Base-by-base conservation (phyloP, 2,329 filamentous ascomycete genomes). In the Fusarium sulawesiense region DNA sequence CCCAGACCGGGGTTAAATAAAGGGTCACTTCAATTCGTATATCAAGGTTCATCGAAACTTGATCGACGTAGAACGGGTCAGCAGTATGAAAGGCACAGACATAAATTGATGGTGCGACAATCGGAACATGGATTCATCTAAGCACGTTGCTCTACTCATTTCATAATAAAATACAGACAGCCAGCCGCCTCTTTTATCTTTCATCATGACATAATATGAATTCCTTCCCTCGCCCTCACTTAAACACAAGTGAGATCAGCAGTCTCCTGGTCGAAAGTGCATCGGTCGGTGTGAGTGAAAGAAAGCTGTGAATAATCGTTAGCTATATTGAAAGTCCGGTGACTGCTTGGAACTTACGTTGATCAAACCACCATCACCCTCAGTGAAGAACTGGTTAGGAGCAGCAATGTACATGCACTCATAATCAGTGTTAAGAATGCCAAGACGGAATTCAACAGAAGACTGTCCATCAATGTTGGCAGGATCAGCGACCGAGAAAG, bases 391-490 rank as follows among this genome's bases (percentile, higher is more conserved):
- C 21, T 60, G 57, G 54, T 60, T 60, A 4, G 57, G 57, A 2
- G 57, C 57, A 25, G 57, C 57, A n/a, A 60, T 59, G 3, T 60
- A 60, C 57, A 60, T 60, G 54, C 57, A 60, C 54, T 60, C 57
- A n/a, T 60, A 60, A 18, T 60, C 57, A 21, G 54, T 60, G 42
- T 60, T 60, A 14, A 60, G 57, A 18, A 60, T 9, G 0, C 57
- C 57, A 20, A 60, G 57, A 2, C 25, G 27, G 3, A 60, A 60
- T 5, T 60, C 54, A 7, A 60, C 57, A 2, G 54, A 60, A 16
- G 57, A 60, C 32, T 60, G 57, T 27, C 57, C 57, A 4, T 60
- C 57, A 1, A 60, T 60, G 27, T 60, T 60, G 54, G 57, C 57
- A 11, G 57, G 57, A 6, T 60, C 54, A 4, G 57, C 57, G 13